Conservation (phyloP, 148 eudicot species). For the Rhododendron vialii region DNA sequence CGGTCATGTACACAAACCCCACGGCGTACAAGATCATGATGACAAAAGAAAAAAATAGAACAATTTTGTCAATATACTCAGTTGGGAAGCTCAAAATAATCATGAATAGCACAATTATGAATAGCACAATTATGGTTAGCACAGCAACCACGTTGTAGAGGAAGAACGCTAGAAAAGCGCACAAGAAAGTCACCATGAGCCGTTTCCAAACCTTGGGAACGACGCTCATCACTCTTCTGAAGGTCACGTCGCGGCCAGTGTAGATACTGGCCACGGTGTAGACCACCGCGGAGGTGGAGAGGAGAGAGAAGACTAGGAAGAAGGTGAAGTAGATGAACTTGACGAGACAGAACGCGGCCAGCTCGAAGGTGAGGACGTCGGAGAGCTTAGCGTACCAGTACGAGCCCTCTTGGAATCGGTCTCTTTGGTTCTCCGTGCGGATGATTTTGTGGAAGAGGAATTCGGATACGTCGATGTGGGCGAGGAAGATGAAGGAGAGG, state of each 20-base stretch:
- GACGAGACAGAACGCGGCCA: conserved; percentile 6
- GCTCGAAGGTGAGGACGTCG: conserved; percentile 10
- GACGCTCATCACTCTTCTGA: conserved; percentile 21
- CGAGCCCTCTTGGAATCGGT: neutral
- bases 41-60: neutral
- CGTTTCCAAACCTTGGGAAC: conserved; percentile 36
- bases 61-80: neutral
- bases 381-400: neutral
- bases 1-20: conserved; percentile 16
- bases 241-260: conserved; percentile 17
- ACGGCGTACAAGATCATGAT: conserved; percentile 1
- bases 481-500: conserved; percentile 29
- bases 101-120: neutral
- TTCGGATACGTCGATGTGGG: conserved; percentile 14
- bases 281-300: conserved; percentile 28
- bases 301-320: conserved; percentile 21
- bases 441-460: conserved; percentile 11
- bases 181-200: conserved; percentile 26
- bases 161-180: conserved; percentile 10
- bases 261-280: conserved; percentile 26
- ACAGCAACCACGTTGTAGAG: conserved; percentile 9
- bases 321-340: conserved; percentile 12
- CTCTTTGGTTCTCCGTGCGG: neutral
- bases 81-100: neutral
- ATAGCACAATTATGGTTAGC: neutral